phyloP scores from a whole-genome alignment of 108 stramenopile genomes.

The Cylindrotheca closterium region DNA sequence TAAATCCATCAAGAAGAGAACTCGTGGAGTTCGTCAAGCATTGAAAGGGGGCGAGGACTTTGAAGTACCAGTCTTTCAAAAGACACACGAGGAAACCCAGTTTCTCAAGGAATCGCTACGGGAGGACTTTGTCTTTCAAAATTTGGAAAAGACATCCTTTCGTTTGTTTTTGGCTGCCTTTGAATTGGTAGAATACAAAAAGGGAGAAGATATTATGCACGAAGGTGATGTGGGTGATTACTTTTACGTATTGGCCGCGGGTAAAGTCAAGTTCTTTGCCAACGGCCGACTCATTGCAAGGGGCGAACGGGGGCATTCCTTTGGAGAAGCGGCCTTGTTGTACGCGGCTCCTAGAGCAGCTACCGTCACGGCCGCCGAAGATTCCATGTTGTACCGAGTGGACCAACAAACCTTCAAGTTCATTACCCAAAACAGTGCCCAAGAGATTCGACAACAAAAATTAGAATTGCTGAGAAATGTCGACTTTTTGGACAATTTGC shows the following conservation, averaged over 20 bases:
- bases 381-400: conserved; percentile 27
- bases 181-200: conserved; percentile 41
- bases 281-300: conserved; percentile 54
- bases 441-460: conserved; percentile 21
- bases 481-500: conserved; percentile 28
- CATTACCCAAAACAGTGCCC: conserved; percentile 18
- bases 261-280: conserved; percentile 61
- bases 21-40: background rate
- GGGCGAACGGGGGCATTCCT: conserved; percentile 44
- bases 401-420: conserved; percentile 45
- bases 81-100: conserved; percentile 39
- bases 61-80: conserved; percentile 8
- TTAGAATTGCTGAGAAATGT: conserved; percentile 27
- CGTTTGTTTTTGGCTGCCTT: conserved; percentile 57
- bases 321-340: conserved; percentile 82
- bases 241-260: conserved; percentile 70
- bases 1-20: background rate
- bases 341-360: conserved; percentile 82
- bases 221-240: conserved; percentile 71
- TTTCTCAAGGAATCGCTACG: conserved; percentile 56
- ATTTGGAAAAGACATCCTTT: conserved; percentile 50
- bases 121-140: conserved; percentile 60
- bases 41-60: conserved; percentile 2
- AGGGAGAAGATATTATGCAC: conserved; percentile 55
- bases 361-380: conserved; percentile 46